Evolutionary conservation across 805 yeast species (phyloP), one percentile per base, ranked within the genome.

Genomic region (Wickerhamiella sorbophila): DNA sequence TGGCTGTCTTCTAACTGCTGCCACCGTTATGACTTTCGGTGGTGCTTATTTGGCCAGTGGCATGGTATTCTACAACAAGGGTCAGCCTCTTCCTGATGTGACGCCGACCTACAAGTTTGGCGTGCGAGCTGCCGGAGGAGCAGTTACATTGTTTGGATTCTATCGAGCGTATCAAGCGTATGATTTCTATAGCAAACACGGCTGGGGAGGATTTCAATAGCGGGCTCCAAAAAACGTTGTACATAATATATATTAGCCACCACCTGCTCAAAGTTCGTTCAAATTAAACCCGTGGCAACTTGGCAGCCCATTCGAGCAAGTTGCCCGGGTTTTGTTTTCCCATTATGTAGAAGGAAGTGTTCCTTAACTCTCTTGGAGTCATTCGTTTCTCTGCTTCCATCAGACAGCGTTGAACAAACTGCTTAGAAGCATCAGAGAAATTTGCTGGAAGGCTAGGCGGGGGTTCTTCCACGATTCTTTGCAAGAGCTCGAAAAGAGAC

Each of bases 381-480:
- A 81, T 75, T 45, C 98, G 67, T 40, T 67, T 71, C 36, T 77
- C 83, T 47, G 80, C 86, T 55, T 79, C 38, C 35, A 73, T 67
- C 53, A 86, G 66, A 53, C 96, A 87, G 32, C 70, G 61, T 47
- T 76, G 78, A 15, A 88, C 79, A 56, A 87, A 84, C 39, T 68
- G 67, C 48, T 83, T 71, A 48, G 87, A 64, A 29, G 59, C 66
- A 2, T 57, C 49, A 35, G 74, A 71, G 18, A 58, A 60, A 26
- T 53, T 58, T 6, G 55, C 59, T 0, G 79, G 71, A 37, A 87
- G 66, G 1, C 71, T 65, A 9, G 98, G 98, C 0, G 96, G 86
- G 2, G 77, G 77, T 58, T 91, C 98, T 54, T 87, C 84, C 19
- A 91, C 98, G 34, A 91, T 87, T 52, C 95, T 66, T 63, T 91